Conservation (phyloP, 1,284 basidiomycete species). For the Mycena citricolor region DNA sequence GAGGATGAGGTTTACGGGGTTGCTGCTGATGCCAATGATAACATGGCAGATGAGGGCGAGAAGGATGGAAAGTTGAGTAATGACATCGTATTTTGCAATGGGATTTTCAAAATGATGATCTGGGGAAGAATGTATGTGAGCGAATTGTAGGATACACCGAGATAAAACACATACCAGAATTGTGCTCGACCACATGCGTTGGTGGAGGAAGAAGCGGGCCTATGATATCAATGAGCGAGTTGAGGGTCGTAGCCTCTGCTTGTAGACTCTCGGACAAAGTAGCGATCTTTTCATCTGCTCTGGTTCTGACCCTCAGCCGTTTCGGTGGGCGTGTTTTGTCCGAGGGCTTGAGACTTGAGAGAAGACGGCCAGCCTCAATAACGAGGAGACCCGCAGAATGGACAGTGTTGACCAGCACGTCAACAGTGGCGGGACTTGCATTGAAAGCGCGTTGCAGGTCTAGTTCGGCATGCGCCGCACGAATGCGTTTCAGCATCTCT, state of each 20-base stretch:
- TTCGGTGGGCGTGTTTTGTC: background rate
- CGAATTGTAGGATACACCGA: background rate
- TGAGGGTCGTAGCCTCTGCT: background rate
- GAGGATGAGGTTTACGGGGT: conserved; percentile 9
- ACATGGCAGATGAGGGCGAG: conserved; percentile 16
- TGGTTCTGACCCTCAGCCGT: background rate
- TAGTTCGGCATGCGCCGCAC: conserved; percentile 4
- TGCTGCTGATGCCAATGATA: conserved; percentile 7
- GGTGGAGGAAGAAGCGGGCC: background rate
- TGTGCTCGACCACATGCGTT: conserved; percentile 1
- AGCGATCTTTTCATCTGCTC: background rate
- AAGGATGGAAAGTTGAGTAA: conserved; percentile 7
- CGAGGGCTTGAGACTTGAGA: background rate
- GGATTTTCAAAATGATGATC: conserved; percentile 5
- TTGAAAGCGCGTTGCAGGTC: conserved; percentile 1
- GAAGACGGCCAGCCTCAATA: background rate
- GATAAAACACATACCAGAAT: conserved; percentile 3
- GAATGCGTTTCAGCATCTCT: conserved; percentile 13
- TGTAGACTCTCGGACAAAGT: background rate
- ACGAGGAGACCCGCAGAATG: background rate
- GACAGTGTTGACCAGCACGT: background rate
- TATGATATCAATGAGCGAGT: background rate
- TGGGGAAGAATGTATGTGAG: background rate
- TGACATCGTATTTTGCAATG: conserved; percentile 5
- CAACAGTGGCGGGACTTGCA: background rate